Base-by-base conservation (phyloP, 768 basidiomycete genomes). In the Collybiopsis confluens region DNA sequence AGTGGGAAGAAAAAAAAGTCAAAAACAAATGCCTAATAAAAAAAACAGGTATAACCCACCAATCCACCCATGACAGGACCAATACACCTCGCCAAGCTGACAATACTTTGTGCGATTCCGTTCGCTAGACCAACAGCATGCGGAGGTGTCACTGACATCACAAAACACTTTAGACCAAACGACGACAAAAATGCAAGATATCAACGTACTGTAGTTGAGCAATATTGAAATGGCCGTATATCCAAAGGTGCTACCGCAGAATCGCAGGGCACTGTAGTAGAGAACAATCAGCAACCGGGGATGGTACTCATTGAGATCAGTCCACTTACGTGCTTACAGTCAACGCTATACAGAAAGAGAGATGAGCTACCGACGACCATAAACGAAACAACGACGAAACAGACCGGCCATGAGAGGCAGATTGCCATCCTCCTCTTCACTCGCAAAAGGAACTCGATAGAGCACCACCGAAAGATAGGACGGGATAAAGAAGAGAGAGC, bases 71-170 rank as follows among this genome's bases (percentile, higher is more conserved):
- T 73, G 37, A 92, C 81, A 20, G 94, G 92, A 20, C 92, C 97
- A 35, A 92, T 63, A 71, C 94, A 97, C 37, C 97, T 82, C 3
- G 95, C 92, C 23, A 96, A 82, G 58, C 92, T 94, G 58, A 96
- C 95, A 28, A 92, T 89, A 63, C 92, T 94, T 69, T 99, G 97
- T 0, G 94, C 97, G 20, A 96, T 83, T 16, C 96, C 97, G 64
- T 98, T 99, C 9, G 96, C 92, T 55, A 92, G 83, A 6, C 93
- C 92, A 37, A 98, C 83, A 7, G 92, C 84, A 36, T 79, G 78
- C 1, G 94, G 92, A 2, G 96, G 94, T 0, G 94, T 92, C 89
- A 96, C 91, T 93, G 55, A n/a, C n/a, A n/a, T n/a, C n/a, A n/a
- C n/a, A n/a, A n/a, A 58, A 54, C 15, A 8, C 26, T 28, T 24